A percentile compares a stretch with the other conserved stretches of the same genome.
Evolutionary conservation across 352 stramenopile genomes (phyloP).

Genomic region (Pythium inflatum): DNA sequence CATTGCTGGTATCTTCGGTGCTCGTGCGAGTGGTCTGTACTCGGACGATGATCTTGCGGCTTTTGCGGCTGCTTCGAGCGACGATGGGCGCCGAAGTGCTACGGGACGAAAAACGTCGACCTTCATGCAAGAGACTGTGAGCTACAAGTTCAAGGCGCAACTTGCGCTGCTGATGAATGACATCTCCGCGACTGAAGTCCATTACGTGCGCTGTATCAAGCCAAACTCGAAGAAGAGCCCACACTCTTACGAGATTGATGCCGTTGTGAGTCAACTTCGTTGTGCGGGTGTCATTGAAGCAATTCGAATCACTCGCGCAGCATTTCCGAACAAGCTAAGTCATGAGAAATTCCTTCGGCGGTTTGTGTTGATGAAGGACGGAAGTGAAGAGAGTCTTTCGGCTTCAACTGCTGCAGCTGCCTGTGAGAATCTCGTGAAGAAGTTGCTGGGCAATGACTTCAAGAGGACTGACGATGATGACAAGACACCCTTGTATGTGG

Average conservation of each 20-base stretch:
- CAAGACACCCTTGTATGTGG: slow-evolving; percentile 61
- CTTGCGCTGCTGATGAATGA: slow-evolving; percentile 85
- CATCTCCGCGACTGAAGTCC: slow-evolving; percentile 83
- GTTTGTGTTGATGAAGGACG: slow-evolving; percentile 77
- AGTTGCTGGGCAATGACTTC: slow-evolving; percentile 57
- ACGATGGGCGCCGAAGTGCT: slow-evolving; percentile 43
- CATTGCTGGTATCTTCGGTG: slow-evolving; percentile 77
- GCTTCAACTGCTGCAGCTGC: slow-evolving; percentile 63
- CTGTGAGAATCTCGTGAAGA: slow-evolving; percentile 60
- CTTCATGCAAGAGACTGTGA: slow-evolving; percentile 90
- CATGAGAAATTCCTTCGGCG: slow-evolving; percentile 89
- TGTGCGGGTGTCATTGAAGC: slow-evolving; percentile 91
- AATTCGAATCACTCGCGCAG: slow-evolving; percentile 88
- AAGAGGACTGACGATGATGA: slow-evolving; percentile 41
- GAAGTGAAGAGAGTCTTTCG: slow-evolving; percentile 24
- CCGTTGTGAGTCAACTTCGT: slow-evolving; percentile 86
- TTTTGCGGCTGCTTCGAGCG: slow-evolving; percentile 49
- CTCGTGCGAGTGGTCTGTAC: slow-evolving; percentile 51
- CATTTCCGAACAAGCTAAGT: slow-evolving; percentile 94
- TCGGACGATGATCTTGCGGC: slow-evolving; percentile 66
- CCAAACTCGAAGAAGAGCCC: slow-evolving; percentile 86
- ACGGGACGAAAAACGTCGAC: slow-evolving; percentile 64
- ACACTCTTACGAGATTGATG: slow-evolving; percentile 81
- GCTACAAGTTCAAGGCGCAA: slow-evolving; percentile 90
- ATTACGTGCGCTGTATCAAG: slow-evolving; percentile 93